A percentile compares a stretch with the other conserved stretches of the same genome.
These are phyloP conservation scores for Ogataea pilisensis DNA, from an alignment of 805 yeast genomes.

Conservation along the genomic window DNA sequence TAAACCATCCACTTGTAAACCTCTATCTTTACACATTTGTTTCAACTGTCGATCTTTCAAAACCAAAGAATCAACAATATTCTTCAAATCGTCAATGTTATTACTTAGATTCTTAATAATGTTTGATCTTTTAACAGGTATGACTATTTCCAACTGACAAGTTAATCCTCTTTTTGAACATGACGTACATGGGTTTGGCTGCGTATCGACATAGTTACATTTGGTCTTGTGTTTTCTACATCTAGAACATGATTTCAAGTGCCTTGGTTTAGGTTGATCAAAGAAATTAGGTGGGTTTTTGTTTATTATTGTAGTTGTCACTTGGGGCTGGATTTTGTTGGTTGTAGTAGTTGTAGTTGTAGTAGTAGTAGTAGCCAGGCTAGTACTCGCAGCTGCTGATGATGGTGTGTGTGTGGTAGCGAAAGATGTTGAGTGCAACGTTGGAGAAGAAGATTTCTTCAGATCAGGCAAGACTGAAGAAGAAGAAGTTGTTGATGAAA, in stretches of 20 bases:
- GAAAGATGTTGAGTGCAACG: neutral
- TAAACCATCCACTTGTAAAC: constrained; percentile 29
- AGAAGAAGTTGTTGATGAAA: no score
- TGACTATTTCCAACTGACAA: constrained; percentile 54
- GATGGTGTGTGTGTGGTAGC: neutral
- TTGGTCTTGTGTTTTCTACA: constrained; percentile 65
- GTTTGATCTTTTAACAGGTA: constrained; percentile 46
- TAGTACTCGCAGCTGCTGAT: neutral
- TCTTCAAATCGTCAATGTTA: constrained; percentile 29
- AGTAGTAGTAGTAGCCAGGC: no score
- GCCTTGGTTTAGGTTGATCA: constrained; percentile 36
- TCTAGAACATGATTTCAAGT: constrained; percentile 55
- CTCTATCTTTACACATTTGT: constrained; percentile 21
- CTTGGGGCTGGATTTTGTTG: constrained; percentile 4
- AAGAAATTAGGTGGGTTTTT: constrained; percentile 16
- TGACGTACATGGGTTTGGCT: constrained; percentile 54
- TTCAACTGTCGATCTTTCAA: constrained; percentile 24
- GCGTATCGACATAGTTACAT: constrained; percentile 51
- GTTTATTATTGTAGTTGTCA: constrained; percentile 19
- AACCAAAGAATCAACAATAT: constrained; percentile 26
- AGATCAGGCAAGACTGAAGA: no score
- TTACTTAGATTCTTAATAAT: constrained; percentile 33
- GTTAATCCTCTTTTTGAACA: constrained; percentile 48
- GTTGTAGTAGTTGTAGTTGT: constrained; percentile 1
- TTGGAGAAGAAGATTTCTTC: no score